Base-by-base conservation (phyloP, 257 asterid genomes). In the Forsythia suspensa region DNA sequence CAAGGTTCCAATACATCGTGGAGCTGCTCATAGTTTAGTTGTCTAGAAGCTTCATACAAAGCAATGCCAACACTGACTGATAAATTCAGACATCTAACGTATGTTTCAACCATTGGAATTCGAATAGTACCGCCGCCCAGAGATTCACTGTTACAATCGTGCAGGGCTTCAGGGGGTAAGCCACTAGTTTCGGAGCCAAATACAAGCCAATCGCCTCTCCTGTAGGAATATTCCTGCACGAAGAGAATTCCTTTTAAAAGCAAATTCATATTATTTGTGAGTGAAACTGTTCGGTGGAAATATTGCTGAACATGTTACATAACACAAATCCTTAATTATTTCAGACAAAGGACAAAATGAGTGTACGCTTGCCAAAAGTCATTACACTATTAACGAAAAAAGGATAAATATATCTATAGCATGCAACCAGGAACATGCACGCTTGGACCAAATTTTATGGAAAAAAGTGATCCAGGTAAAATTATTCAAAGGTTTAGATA, bases 51-150 rank as follows among this genome's bases (percentile, higher is more conserved):
- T 88, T 96, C 98, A 72, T 92, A 94, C 4, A 96, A 72, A 76
- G 97, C 98, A 70, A 93, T 89, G 70, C 97, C 99, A 66, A 89
- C 99, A 68, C 99, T 95, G 38, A 93, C 98, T 0, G 98, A 94
- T 70, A 96, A 84, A 82, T 96, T 96, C 79, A 94, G 90, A 86
- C 99, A 96, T 81, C 99, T 91, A 40, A 96, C 99, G 44, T 96
- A 92, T 42, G 98, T 92, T 81, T 96, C 99, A 3, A 90, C 87
- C 98, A 96, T 96, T 29, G 98, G 99, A 59, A 96, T 96, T 52
- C 87, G 84, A 41, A 93, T 76, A 4, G 98, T 85, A 24, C 99
- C 97, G 4, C 97, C 96, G 70, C 98, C 98, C 65, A 86, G 73
- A 3, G 84, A 63, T 63, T 88, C 90, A 43, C 84, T 84, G 85